Evolutionary conservation across 305 asterid species (phyloP).

Genomic region (Fraxinus floribunda): DNA sequence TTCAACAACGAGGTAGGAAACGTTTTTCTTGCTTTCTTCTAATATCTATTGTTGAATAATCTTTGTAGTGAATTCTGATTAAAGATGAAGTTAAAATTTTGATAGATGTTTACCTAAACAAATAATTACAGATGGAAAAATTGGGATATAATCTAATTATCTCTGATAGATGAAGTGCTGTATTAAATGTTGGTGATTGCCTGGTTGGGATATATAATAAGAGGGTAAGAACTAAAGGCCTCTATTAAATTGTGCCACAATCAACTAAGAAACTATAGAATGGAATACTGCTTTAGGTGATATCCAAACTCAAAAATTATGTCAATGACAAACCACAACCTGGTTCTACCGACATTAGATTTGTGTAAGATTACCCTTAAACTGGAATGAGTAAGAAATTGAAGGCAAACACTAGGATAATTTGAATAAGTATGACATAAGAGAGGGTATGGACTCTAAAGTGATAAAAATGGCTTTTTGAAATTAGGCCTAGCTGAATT

Average conservation of each 20-base stretch:
- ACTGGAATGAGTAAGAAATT: neutral
- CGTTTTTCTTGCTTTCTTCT: neutral
- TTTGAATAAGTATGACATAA: neutral
- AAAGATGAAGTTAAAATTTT: neutral
- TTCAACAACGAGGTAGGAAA: slow-evolving; percentile 74
- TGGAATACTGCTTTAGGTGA: neutral
- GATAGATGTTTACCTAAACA: neutral
- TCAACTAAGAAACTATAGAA: neutral
- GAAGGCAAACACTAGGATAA: neutral
- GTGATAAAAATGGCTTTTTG: neutral
- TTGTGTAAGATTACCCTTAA: neutral
- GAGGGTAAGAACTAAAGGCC: neutral
- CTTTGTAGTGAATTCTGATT: neutral
- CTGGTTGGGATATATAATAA: neutral
- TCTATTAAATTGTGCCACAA: neutral
- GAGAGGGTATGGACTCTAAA: neutral
- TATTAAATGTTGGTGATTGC: neutral
- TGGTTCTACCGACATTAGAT: neutral
- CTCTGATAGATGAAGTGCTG: neutral
- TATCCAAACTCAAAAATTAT: neutral
- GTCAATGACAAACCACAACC: neutral
- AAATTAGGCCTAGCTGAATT: neutral
- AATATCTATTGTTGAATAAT: neutral
- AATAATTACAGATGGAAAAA: neutral
- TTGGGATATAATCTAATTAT: neutral